These are phyloP conservation scores for Petunia hybrid DNA, from an alignment of 305 asterid genomes.

Conservation along the genomic window DNA sequence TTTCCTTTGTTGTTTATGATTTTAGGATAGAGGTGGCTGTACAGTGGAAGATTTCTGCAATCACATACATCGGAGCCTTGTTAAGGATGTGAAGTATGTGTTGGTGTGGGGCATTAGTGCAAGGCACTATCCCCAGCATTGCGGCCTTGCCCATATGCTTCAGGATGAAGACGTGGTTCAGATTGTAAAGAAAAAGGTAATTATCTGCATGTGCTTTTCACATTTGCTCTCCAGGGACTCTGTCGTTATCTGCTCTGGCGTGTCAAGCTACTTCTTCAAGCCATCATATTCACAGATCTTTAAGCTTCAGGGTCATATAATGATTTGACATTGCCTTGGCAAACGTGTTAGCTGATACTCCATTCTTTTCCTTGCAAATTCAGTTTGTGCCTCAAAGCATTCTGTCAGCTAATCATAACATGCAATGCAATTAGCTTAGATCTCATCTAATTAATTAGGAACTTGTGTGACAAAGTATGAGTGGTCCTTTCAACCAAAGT, in stretches of 20 bases:
- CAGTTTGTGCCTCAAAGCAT: neutral
- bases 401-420: neutral
- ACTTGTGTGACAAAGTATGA: neutral
- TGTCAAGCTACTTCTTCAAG: conserved; percentile 10
- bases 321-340: conserved; percentile 10
- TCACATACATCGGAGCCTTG: conserved; percentile 94
- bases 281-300: neutral
- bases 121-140: conserved; percentile 95
- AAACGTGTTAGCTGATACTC: neutral
- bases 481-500: neutral
- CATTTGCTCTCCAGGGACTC: neutral
- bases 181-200: conserved; percentile 97
- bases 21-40: conserved; percentile 99
- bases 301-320: conserved; percentile 1
- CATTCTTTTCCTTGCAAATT: neutral
- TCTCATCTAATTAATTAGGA: neutral
- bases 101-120: conserved; percentile 97
- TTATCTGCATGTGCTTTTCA: conserved; percentile 27
- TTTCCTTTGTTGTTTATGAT: conserved; percentile 36
- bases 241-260: conserved; percentile 10
- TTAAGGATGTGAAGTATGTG: conserved; percentile 95
- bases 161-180: conserved; percentile 98
- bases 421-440: neutral
- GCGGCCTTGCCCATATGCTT: conserved; percentile 84
- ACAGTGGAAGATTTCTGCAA: conserved; percentile 91